These are phyloP conservation scores for Ophiosphaerella korrae DNA, from an alignment of 2,329 filamentous ascomycete genomes.

Conservation along the genomic window DNA sequence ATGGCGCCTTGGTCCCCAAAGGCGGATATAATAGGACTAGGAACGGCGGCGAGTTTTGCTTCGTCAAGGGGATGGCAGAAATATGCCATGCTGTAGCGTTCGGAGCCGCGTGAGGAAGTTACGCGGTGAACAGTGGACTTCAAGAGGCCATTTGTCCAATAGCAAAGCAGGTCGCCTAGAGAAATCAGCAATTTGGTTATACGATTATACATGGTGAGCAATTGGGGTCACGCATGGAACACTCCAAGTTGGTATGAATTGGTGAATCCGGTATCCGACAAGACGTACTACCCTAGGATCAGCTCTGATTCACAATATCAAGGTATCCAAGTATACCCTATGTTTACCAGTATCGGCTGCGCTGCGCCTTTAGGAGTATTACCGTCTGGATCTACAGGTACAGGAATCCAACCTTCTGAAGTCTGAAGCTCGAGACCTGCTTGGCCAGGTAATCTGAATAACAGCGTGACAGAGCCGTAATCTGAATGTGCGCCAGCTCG, in stretches of 20 bases:
- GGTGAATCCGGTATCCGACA: no score
- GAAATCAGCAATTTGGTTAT: no score
- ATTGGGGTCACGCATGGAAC: no score
- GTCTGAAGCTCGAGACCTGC: constrained; percentile 84
- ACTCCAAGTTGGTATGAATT: no score
- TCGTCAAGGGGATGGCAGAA: constrained; percentile 67
- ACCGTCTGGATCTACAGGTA: constrained; percentile 50
- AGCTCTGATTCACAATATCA: no score
- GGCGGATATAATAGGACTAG: constrained; percentile 56
- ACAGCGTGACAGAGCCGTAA: constrained; percentile 71
- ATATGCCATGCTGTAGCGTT: constrained; percentile 64
- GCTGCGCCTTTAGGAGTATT: constrained; percentile 62
- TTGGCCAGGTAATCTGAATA: constrained; percentile 86
- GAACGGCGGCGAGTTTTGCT: constrained; percentile 60
- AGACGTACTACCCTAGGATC: no score
- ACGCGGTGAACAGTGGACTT: constrained; percentile 90
- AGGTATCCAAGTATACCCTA: constrained; percentile 50
- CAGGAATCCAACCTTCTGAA: constrained; percentile 52
- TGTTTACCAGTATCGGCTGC: constrained; percentile 61
- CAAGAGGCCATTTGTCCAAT: constrained; percentile 89
- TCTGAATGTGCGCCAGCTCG: constrained; percentile 92
- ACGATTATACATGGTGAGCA: no score
- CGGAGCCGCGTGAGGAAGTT: constrained; percentile 63
- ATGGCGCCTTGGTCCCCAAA: constrained; percentile 41
- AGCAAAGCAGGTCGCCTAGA: constrained; percentile 65